Conservation (phyloP, 2,329 filamentous ascomycete genomes). For the Pseudogymnoascus sp. region DNA sequence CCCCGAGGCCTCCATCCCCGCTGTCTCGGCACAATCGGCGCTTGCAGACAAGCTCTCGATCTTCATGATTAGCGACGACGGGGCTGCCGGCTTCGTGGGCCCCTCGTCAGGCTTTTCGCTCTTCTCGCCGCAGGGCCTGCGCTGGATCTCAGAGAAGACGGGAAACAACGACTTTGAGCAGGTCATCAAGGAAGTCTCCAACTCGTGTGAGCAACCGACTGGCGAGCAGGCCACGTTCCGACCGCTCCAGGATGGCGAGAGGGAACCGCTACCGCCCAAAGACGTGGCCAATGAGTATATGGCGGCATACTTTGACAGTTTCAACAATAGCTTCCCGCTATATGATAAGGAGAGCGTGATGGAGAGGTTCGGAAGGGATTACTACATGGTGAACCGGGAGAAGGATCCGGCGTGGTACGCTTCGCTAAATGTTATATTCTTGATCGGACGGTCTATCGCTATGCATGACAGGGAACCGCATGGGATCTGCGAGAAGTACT, state of each 20-base stretch:
- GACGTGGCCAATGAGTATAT: conserved; percentile 11
- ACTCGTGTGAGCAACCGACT: background rate
- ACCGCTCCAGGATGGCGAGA: background rate
- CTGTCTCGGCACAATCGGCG: background rate
- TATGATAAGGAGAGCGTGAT: conserved; percentile 16
- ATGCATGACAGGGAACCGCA: background rate
- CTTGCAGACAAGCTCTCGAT: conserved; percentile 14
- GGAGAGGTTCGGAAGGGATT: conserved; percentile 6
- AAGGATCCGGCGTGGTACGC: conserved; percentile 20
- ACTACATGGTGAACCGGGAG: background rate
- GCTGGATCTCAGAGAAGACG: conserved; percentile 18
- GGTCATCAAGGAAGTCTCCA: background rate
- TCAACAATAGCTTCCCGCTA: conserved; percentile 17
- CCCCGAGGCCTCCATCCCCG: background rate
- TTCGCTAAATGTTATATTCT: conserved; percentile 20
- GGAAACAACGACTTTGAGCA: conserved; percentile 11
- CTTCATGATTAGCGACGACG: conserved; percentile 16
- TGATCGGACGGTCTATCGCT: background rate
- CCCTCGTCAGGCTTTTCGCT: conserved; percentile 21
- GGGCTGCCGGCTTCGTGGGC: conserved; percentile 16
- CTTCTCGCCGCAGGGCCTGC: conserved; percentile 21
- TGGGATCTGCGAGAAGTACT: conserved; percentile 13
- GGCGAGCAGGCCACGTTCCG: background rate
- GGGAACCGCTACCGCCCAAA: conserved; percentile 12
- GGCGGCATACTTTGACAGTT: conserved; percentile 14